These are phyloP conservation scores for Zymoseptoria brevis DNA, from an alignment of 2,329 filamentous ascomycete genomes.

Conservation along the genomic window DNA sequence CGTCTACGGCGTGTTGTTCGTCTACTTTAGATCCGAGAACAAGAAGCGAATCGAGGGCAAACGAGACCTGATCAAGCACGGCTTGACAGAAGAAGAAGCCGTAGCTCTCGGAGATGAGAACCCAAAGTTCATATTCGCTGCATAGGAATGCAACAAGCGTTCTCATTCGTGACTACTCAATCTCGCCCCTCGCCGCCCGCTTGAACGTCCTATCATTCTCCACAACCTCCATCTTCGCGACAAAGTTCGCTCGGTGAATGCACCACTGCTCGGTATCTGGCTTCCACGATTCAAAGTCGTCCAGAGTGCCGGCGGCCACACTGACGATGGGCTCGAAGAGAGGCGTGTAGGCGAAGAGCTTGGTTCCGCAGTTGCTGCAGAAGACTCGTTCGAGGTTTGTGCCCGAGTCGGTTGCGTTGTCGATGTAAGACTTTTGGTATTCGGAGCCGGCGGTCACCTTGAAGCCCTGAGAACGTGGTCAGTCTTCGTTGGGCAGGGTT, in stretches of 20 bases:
- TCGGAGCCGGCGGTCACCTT: slow-evolving; percentile 35
- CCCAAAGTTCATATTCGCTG: slow-evolving; percentile 38
- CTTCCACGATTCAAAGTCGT: slow-evolving; percentile 19
- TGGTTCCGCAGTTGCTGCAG: slow-evolving; percentile 34
- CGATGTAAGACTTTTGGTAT: slow-evolving; percentile 35
- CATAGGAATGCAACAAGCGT: slow-evolving; percentile 10
- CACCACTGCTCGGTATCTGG: slow-evolving; percentile 22
- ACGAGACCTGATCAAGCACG: slow-evolving; percentile 34
- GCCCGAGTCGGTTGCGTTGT: slow-evolving; percentile 38
- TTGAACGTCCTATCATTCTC: slow-evolving; percentile 7
- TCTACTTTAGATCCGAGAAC: slow-evolving; percentile 33
- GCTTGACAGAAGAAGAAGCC: slow-evolving; percentile 37
- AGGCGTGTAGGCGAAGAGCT: slow-evolving; percentile 16
- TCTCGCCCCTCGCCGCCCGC: slow-evolving; percentile 4
- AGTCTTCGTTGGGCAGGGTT: neutral
- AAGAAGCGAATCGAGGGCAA: slow-evolving; percentile 31
- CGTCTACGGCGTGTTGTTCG: slow-evolving; percentile 29
- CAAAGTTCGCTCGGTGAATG: slow-evolving; percentile 12
- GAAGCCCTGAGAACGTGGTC: slow-evolving; percentile 29
- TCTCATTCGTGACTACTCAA: neutral
- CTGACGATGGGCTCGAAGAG: slow-evolving; percentile 17
- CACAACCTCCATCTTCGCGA: slow-evolving; percentile 12
- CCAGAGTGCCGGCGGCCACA: slow-evolving; percentile 17
- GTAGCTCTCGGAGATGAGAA: slow-evolving; percentile 40
- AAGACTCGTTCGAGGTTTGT: slow-evolving; percentile 37